Evolutionary conservation across 2,329 filamentous ascomycete species (phyloP), one percentile per base, ranked within the genome.

Genomic region (Diplodia corticola): DNA sequence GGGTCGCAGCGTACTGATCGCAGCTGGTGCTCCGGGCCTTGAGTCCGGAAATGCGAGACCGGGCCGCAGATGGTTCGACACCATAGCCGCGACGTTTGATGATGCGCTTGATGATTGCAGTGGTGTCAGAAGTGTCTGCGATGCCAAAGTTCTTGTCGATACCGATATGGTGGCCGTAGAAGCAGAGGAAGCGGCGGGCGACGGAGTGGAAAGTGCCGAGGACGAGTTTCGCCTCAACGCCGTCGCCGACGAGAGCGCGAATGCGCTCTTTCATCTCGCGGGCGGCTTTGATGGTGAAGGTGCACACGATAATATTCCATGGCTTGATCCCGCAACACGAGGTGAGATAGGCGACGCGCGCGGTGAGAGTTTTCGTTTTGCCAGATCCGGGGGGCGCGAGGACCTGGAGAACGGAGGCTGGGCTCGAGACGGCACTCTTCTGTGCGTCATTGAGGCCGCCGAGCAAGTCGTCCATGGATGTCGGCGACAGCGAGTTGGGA

Each of bases 171-270:
- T 92, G 86, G 46, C 95, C 94, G 76, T 98, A 98, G 28, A 86
- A 85, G 48, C 89, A 86, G 17, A 99, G 82, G 74, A 97, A 98
- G 67, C 92, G 87, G 51, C 92, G 86, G 63, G 93, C 89, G 70
- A 99, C 93, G 55, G 93, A 96, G 80, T 99, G 94, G 71, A 99
- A 98, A 0, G 95, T 99, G 20, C 94, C 94, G 4, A 99, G 82
- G 35, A 97, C 86, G 69, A 99, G 83, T 72, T 88, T 91, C 64
- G 85, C 88, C 74, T 93, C 91, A 17, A 89, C 80, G 5, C 89
- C 89, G 68, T 90, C 85, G 1, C 93, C 93, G n/a, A 98, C 83
- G n/a, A 91, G 84, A 67, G 85, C 89, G 0, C 89, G 88, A 66
- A 98, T 91, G 7, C 94, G 87, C 73, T 92, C 88, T 73, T 93